Evolutionary conservation across 2,329 filamentous ascomycete species (phyloP), one percentile per base, ranked within the genome.

Genomic region (Phoma sp.): DNA sequence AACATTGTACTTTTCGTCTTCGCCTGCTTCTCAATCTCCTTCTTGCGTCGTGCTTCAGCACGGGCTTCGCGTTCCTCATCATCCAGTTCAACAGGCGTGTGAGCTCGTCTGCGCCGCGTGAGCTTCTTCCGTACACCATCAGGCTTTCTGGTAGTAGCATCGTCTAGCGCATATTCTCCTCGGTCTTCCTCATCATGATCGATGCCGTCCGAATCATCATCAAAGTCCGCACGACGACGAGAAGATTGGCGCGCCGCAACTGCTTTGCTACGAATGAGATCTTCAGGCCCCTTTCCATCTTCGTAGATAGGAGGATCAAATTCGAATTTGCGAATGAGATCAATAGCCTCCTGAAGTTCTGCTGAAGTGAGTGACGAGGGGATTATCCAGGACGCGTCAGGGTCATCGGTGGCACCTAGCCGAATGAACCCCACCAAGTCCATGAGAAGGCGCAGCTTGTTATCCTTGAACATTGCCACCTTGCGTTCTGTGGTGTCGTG

Each of bases 1-100:
- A 87, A 93, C 35, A 93, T 76, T 23, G 88, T 87, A 66, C 90
- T 96, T 80, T 97, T 98, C 77, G 95, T 89, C 70, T 89, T 89
- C 29, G 81, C 80, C 43, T 86, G 82, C 75, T 92, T 92, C 67
- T 93, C 91, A n/a, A 84, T 78, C 61, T 96, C 87, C 61, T 85
- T 88, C 47, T 87, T 80, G 48, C 85, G 82, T 33, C 88, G 82
- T 49, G 81, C 83, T 10, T 82, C 81, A 10, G 86, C 86, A 51
- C 83, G 83, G 60, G 85, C 86, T 29, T 83, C 79, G 13, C 81
- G 71, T 41, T 80, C 79, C 52, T 87, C 84, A 4, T 90, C 82
- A 38, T 87, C 86, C 24, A 87, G 80, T 4, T 89, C 87, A 4
- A 86, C 55, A 0, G 71, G 66, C 78, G 7, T 79, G 68, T n/a